Conservation (phyloP, 2,329 filamentous ascomycete species). For the Furcasterigmium sp. region DNA sequence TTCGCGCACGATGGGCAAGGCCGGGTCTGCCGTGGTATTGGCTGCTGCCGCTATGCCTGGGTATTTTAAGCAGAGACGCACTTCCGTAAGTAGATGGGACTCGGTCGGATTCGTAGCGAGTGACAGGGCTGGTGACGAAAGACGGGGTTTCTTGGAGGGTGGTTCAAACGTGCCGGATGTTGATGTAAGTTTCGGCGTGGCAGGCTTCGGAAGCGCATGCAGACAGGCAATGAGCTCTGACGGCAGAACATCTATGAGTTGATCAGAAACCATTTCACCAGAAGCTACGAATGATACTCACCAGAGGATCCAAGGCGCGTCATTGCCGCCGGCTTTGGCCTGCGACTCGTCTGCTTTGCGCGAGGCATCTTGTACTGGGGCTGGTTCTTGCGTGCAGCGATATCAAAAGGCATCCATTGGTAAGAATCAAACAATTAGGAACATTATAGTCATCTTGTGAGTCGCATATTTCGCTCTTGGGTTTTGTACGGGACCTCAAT, state of each 20-base stretch:
- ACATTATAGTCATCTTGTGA: no score
- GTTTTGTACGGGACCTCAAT: no score
- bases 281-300: not conserved
- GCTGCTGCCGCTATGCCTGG: no score
- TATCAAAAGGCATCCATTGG: no score
- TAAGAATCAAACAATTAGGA: no score
- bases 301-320: not conserved
- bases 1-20: not conserved
- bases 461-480: no score
- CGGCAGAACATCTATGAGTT: slow-evolving; percentile 20
- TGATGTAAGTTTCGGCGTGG: no score
- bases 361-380: not conserved
- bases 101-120: not conserved
- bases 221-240: slow-evolving; percentile 15
- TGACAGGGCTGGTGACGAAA: not conserved
- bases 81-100: not conserved
- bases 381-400: no score
- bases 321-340: not conserved
- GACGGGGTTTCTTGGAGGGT: slow-evolving; percentile 1
- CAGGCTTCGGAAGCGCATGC: slow-evolving; percentile 10
- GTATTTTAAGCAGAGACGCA: no score
- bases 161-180: not conserved
- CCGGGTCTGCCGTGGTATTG: no score
- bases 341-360: not conserved
- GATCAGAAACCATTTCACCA: no score